phyloP scores from a whole-genome alignment of 2,329 filamentous ascomycete species.

The Exophiala alcalophila region DNA sequence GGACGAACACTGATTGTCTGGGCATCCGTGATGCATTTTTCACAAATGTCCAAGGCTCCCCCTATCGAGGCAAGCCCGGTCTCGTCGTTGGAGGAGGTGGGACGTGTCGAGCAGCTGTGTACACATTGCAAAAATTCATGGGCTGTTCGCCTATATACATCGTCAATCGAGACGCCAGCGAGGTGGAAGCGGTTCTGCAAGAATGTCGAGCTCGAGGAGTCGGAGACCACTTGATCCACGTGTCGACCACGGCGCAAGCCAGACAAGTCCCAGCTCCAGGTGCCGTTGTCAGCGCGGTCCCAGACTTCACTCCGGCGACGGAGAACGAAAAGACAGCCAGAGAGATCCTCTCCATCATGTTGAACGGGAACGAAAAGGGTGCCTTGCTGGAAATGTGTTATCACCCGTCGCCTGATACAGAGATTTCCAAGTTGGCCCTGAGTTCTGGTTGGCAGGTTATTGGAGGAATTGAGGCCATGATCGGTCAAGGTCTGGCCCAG shows the following conservation, averaged over 20 bases:
- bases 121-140: conserved; percentile 69
- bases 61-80: conserved; percentile 56
- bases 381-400: conserved; percentile 81
- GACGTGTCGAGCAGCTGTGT: conserved; percentile 73
- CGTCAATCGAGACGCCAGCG: conserved; percentile 67
- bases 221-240: conserved; percentile 59
- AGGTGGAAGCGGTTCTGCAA: conserved; percentile 64
- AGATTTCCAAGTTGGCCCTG: conserved; percentile 61
- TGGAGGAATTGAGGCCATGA: conserved; percentile 71
- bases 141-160: conserved; percentile 68
- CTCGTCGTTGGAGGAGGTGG: conserved; percentile 76
- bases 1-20: conserved; percentile 78
- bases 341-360: conserved; percentile 45
- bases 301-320: conserved; percentile 69
- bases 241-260: conserved; percentile 62
- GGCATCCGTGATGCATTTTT: conserved; percentile 72
- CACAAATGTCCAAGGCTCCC: conserved; percentile 50
- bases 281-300: conserved; percentile 70
- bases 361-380: conserved; percentile 54
- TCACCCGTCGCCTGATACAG: conserved; percentile 68
- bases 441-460: conserved; percentile 69
- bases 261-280: conserved; percentile 56
- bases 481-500: conserved; percentile 74
- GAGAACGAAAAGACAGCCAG: conserved; percentile 61
- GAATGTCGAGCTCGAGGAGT: conserved; percentile 62